Percentiles rank a stretch among this genome's conserved stretches.
These are phyloP conservation scores for Staphylotrichum longicolle DNA, from an alignment of 495 filamentous ascomycete genomes.

Conservation along the genomic window DNA sequence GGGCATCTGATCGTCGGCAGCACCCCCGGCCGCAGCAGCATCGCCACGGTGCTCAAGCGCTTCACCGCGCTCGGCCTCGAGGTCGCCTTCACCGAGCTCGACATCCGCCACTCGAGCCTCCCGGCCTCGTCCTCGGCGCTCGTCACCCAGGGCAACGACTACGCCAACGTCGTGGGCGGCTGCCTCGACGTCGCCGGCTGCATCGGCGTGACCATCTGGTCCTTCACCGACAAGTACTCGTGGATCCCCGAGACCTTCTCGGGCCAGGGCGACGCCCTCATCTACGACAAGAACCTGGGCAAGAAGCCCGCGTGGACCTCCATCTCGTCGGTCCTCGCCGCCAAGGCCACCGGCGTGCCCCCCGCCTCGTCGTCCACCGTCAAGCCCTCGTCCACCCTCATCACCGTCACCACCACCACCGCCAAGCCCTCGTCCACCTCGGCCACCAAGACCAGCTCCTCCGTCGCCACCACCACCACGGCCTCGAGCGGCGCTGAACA, in stretches of 20 bases:
- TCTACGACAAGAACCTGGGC: constrained; percentile 51
- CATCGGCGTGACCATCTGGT: constrained; percentile 64
- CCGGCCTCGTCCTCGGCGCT: constrained; percentile 40
- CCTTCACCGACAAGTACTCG: constrained; percentile 60
- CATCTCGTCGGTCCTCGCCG: constrained; percentile 39
- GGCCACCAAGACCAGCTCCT: constrained; percentile 8
- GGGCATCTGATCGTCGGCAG: constrained; percentile 56
- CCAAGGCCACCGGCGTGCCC: constrained; percentile 24
- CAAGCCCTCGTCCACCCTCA: constrained; percentile 7
- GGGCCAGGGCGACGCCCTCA: constrained; percentile 54
- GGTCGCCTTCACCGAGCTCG: constrained; percentile 63
- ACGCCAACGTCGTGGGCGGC: constrained; percentile 50
- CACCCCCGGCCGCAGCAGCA: constrained; percentile 42
- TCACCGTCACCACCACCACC: constrained; percentile 20
- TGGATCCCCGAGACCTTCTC: constrained; percentile 51
- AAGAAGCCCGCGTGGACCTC: constrained; percentile 57
- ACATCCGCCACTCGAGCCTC: constrained; percentile 50
- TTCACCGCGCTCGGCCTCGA: constrained; percentile 53
- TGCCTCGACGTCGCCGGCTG: constrained; percentile 56
- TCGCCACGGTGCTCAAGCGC: constrained; percentile 40
- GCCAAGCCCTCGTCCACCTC: constrained; percentile 23
- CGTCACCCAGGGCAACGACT: constrained; percentile 56
- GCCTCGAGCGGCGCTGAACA: constrained; percentile 19
- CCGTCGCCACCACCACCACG: constrained; percentile 25
- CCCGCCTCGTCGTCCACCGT: constrained; percentile 10